Base-by-base conservation (phyloP, 306 rosid species). In the Vigna trinervia region DNA sequence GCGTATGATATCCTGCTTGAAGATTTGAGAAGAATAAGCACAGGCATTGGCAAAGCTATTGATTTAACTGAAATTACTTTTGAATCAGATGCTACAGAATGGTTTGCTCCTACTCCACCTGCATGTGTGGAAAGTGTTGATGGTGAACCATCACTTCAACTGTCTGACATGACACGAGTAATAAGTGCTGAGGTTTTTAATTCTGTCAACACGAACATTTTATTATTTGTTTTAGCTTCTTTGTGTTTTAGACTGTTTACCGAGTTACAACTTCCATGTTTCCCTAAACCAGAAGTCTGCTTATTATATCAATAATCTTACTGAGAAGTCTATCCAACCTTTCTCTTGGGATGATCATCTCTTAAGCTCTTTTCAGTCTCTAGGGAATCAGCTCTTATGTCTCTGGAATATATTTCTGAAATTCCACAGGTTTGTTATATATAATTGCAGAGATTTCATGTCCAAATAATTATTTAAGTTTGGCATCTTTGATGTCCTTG, bases 341-440 rank as follows among this genome's bases (percentile, higher is more conserved):
- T 79, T 86, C 69, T 85, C 92, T 20, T 77, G 74, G 85, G 88
- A 81, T 68, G 83, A 86, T 74, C 79, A 87, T 77, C 78, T 89
- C n/a, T 58, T 73, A 76, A 87, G 77, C 53, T 76, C 66, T 28
- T 85, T 87, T 43, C 88, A 81, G 82, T 72, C 83, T 63, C 73
- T 92, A 84, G 97, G 97, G 5, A 90, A 90, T 78, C 93, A 88
- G 87, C 83, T 92, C 34, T 75, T 75, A 13, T 79, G 73, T 84
- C 86, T 95, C 71, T 95, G 99, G 97, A 95, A 88, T 71, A 84
- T 78, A n/a, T 95, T 92, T 88, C 65, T 92, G 83, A 85, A 82
- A 45, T 95, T 95, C 84, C 99, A 92, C 88, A 92, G 99, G 99
- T 95, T 64, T 73, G 81, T 72, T 52, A 51, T 45, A 57, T 74